phyloP scores from a whole-genome alignment of 148 eudicot species.

The Dianthus caryophyllus region DNA sequence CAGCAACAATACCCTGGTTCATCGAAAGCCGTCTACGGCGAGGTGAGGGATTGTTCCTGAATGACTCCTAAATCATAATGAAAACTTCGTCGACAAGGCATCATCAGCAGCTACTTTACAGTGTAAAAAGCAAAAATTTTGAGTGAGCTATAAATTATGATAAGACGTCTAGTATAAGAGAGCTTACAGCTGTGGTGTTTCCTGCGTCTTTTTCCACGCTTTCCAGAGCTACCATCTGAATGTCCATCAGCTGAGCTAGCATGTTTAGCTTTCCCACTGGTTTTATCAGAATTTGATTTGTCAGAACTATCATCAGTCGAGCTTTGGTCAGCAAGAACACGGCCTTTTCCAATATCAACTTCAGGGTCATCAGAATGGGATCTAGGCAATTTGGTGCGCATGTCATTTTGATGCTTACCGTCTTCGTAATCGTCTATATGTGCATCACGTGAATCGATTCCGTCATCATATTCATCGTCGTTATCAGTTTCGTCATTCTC shows the following conservation, averaged over 20 bases:
- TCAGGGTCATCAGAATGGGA: constrained; percentile 35
- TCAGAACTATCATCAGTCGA: constrained; percentile 34
- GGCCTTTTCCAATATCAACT: constrained; percentile 30
- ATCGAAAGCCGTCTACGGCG: not conserved
- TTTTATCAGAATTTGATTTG: constrained; percentile 30
- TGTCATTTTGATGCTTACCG: constrained; percentile 31
- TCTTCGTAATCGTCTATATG: constrained; percentile 54
- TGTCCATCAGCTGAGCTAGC: constrained; percentile 34
- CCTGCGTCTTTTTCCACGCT: constrained; percentile 52
- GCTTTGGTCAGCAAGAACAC: constrained; percentile 33
- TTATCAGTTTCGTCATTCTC: constrained; percentile 39
- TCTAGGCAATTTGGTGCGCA: constrained; percentile 24
- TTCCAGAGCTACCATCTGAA: constrained; percentile 43
- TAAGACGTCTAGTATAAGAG: not conserved
- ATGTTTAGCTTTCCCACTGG: constrained; percentile 28
- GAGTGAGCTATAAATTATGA: not conserved
- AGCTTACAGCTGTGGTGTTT: constrained; percentile 63
- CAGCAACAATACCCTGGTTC: not conserved
- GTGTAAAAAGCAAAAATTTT: not conserved
- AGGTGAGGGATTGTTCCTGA: not conserved
- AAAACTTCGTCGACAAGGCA: not conserved
- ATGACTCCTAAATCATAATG: not conserved
- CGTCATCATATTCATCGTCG: constrained; percentile 93
- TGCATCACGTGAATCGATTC: constrained; percentile 70
- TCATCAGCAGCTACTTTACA: not conserved